These are phyloP conservation scores for Wickerhamomyces kurtzmanii DNA, from an alignment of 805 yeast genomes.

Conservation along the genomic window DNA sequence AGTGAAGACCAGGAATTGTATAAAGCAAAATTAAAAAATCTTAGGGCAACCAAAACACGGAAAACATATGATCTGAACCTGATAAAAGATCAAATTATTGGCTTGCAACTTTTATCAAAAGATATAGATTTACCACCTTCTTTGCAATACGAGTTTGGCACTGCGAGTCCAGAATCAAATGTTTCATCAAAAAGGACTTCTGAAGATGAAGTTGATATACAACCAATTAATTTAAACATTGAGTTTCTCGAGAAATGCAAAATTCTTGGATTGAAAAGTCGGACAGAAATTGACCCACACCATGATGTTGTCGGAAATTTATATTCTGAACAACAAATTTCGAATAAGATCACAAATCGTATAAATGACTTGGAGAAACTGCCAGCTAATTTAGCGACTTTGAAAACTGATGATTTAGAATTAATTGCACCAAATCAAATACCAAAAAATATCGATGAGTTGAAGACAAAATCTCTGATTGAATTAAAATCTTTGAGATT, in stretches of 20 bases:
- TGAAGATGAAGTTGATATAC: slow-evolving; percentile 2
- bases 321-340: slow-evolving; percentile 41
- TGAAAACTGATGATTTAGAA: slow-evolving; percentile 30
- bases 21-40: slow-evolving; percentile 14
- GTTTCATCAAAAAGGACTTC: neutral
- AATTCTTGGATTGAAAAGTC: slow-evolving; percentile 19
- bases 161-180: neutral
- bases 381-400: slow-evolving; percentile 66
- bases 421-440: slow-evolving; percentile 33
- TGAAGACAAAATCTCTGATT: slow-evolving; percentile 56
- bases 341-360: slow-evolving; percentile 46
- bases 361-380: slow-evolving; percentile 50
- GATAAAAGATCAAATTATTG: slow-evolving; percentile 49
- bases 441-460: slow-evolving; percentile 37
- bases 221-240: slow-evolving; percentile 16
- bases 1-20: slow-evolving; percentile 30
- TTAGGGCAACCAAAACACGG: slow-evolving; percentile 18
- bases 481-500: slow-evolving; percentile 63
- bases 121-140: slow-evolving; percentile 55
- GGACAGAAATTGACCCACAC: slow-evolving; percentile 18
- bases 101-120: slow-evolving; percentile 53
- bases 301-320: slow-evolving; percentile 37
- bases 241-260: slow-evolving; percentile 20
- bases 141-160: slow-evolving; percentile 28
- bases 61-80: slow-evolving; percentile 31